These are phyloP conservation scores for Jaltomata sinuosa DNA, from an alignment of 257 asterid species.

Conservation along the genomic window DNA sequence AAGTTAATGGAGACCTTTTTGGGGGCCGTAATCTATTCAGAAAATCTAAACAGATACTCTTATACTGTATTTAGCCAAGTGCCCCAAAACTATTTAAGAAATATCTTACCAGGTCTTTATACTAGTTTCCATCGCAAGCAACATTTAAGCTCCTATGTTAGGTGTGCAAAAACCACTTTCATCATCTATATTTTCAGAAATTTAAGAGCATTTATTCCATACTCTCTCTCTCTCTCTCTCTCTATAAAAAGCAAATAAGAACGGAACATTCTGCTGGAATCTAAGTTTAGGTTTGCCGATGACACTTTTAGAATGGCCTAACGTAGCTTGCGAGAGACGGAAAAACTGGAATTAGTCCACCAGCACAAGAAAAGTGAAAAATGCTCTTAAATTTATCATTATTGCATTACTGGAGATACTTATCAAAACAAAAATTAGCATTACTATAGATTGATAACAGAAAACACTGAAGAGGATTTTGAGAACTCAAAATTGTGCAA, in stretches of 20 bases:
- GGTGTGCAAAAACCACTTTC: not conserved
- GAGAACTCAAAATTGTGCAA: not conserved
- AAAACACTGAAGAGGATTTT: not conserved
- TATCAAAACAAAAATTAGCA: not conserved
- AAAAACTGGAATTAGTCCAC: not conserved
- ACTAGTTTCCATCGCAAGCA: not conserved
- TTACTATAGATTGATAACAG: not conserved
- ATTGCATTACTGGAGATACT: not conserved
- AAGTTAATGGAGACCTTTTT: not conserved
- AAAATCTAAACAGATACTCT: not conserved
- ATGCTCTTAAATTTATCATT: not conserved
- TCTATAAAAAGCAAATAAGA: not conserved
- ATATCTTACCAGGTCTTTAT: not conserved
- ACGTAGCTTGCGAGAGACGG: not conserved
- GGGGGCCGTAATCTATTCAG: not conserved
- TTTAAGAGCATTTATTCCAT: not conserved
- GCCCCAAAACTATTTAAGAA: not conserved
- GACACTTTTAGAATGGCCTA: not conserved
- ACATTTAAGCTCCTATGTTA: not conserved
- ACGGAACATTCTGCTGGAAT: not conserved
- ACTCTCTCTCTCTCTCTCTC: not conserved
- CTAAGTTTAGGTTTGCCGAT: not conserved
- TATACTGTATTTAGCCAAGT: not conserved
- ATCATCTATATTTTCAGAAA: not conserved
- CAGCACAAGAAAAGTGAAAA: not conserved